phyloP scores from a whole-genome alignment of 768 basidiomycete genomes.

The Hygrocybe coccinea region DNA sequence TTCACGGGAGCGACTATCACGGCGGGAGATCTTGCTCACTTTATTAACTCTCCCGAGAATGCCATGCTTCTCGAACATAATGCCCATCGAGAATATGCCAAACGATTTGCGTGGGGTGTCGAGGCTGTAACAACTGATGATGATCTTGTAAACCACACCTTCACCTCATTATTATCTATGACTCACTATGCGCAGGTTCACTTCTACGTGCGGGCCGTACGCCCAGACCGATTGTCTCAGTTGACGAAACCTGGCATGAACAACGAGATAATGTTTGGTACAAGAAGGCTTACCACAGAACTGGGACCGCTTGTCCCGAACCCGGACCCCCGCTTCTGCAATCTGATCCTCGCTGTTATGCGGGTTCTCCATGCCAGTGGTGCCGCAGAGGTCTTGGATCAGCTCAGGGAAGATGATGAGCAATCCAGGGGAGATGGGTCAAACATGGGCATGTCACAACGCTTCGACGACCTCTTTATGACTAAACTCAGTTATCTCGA shows the following conservation, averaged over 20 bases:
- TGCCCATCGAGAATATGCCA: neutral
- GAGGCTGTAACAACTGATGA: neutral
- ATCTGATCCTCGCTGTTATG: neutral
- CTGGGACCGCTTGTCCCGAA: neutral
- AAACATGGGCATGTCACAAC: neutral
- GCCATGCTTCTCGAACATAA: constrained; percentile 3
- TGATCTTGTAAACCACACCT: neutral
- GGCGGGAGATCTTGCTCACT: neutral
- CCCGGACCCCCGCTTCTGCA: constrained; percentile 1
- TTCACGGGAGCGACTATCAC: constrained; percentile 1
- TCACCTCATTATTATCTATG: neutral
- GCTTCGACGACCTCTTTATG: neutral
- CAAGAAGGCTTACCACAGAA: neutral
- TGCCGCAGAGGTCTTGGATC: neutral
- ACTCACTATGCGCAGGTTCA: neutral
- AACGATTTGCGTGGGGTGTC: neutral
- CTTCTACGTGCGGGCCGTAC: neutral
- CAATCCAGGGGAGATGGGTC: neutral
- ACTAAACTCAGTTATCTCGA: neutral
- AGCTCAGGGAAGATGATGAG: neutral
- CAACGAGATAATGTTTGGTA: neutral
- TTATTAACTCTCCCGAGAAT: neutral
- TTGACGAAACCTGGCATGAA: neutral
- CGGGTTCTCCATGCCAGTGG: constrained; percentile 2
- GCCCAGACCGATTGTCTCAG: neutral